These are phyloP conservation scores for Leishmania aethiopica DNA, from an alignment of 208 protist genomes.

Conservation along the genomic window DNA sequence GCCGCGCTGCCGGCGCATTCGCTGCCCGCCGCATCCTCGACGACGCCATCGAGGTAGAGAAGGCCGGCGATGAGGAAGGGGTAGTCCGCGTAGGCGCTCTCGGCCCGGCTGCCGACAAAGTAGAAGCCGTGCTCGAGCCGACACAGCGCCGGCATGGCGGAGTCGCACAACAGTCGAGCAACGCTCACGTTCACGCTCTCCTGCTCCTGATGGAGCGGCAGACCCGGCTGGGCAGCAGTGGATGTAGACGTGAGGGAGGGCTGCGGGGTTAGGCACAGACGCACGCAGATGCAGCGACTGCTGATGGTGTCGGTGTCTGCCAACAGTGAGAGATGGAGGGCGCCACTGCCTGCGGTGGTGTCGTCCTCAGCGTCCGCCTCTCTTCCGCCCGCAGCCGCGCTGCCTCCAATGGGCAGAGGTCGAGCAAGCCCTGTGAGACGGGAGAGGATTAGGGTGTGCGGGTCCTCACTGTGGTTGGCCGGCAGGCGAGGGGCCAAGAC, in stretches of 20 bases:
- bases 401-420: constrained; percentile 14
- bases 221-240: not conserved
- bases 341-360: not conserved
- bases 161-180: constrained; percentile 26
- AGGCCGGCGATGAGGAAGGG: constrained; percentile 42
- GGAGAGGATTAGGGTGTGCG: constrained; percentile 36
- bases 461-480: constrained; percentile 17
- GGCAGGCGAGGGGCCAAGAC: constrained; percentile 18
- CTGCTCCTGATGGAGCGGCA: not conserved
- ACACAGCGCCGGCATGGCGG: constrained; percentile 14
- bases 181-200: constrained; percentile 31
- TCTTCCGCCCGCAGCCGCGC: not conserved
- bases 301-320: constrained; percentile 39
- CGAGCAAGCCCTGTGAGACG: constrained; percentile 28
- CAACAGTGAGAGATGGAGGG: constrained; percentile 23
- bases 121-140: constrained; percentile 52
- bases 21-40: not conserved
- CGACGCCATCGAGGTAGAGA: constrained; percentile 30
- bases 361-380: not conserved
- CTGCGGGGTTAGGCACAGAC: constrained; percentile 24
- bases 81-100: constrained; percentile 35
- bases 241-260: not conserved
- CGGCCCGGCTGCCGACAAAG: constrained; percentile 39
- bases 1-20: not conserved
- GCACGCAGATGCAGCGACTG: constrained; percentile 26